phyloP scores from a whole-genome alignment of 2,329 filamentous ascomycete genomes.

The Aulographum hederae region DNA sequence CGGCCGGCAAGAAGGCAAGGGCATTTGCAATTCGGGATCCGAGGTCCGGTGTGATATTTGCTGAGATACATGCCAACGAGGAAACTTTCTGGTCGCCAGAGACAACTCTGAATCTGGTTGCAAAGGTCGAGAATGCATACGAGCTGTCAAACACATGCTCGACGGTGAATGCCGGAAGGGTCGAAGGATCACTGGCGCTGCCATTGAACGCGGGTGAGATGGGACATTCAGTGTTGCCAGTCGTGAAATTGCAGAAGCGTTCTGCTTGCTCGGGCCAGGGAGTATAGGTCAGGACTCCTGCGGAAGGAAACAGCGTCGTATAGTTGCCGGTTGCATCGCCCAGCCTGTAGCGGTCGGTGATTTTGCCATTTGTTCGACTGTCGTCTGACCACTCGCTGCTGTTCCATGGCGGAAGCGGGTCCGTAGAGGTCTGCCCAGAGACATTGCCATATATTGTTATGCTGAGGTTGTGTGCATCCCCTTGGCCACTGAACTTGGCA shows the following conservation, averaged over 20 bases:
- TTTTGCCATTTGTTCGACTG: slow-evolving; percentile 54
- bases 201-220: slow-evolving; percentile 52
- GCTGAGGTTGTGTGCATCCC: slow-evolving; percentile 43
- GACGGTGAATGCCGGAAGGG: slow-evolving; percentile 55
- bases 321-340: slow-evolving; percentile 39
- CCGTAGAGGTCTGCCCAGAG: slow-evolving; percentile 45
- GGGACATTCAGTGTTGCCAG: slow-evolving; percentile 49
- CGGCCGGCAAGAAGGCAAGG: slow-evolving; percentile 57
- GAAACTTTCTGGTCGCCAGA: slow-evolving; percentile 50
- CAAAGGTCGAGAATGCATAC: slow-evolving; percentile 73
- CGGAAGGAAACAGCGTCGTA: slow-evolving; percentile 54
- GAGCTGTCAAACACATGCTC: slow-evolving; percentile 58
- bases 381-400: slow-evolving; percentile 39
- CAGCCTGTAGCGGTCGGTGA: slow-evolving; percentile 45
- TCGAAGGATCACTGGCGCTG: slow-evolving; percentile 31
- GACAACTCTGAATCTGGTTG: slow-evolving; percentile 49
- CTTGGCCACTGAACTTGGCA: slow-evolving; percentile 49
- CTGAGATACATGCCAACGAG: slow-evolving; percentile 60
- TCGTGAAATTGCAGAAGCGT: slow-evolving; percentile 45
- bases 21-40: slow-evolving; percentile 49
- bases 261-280: slow-evolving; percentile 36
- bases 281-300: slow-evolving; percentile 62
- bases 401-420: slow-evolving; percentile 40
- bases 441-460: slow-evolving; percentile 86
- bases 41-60: slow-evolving; percentile 70